Evolutionary conservation across 306 rosid genomes (phyloP).

Genomic region (Boehmeria nivea): DNA sequence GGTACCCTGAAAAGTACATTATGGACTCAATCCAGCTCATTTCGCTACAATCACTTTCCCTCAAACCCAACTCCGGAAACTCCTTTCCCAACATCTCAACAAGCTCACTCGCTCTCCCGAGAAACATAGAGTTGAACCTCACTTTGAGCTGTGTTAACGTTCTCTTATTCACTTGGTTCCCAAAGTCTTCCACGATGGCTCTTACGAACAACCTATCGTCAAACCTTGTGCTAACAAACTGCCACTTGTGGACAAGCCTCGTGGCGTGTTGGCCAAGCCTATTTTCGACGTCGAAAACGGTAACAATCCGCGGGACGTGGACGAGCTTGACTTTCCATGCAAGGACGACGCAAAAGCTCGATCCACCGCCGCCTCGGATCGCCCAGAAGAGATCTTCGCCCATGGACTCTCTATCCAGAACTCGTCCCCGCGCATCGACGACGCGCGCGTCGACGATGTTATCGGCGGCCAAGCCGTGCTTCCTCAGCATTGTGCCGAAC

Average conservation of each 20-base stretch:
- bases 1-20: conserved; percentile 30
- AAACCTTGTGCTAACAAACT: conserved; percentile 31
- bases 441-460: not conserved
- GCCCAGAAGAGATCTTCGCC: conserved; percentile 69
- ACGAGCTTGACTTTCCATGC: conserved; percentile 52
- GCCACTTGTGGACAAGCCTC: conserved; percentile 45
- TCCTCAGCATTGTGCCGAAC: not conserved
- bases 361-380: conserved; percentile 63
- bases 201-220: conserved; percentile 40
- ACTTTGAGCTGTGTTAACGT: conserved; percentile 2
- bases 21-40: conserved; percentile 59
- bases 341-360: conserved; percentile 47
- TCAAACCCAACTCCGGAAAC: conserved; percentile 52
- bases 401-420: conserved; percentile 47
- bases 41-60: conserved; percentile 31
- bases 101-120: conserved; percentile 35
- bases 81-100: conserved; percentile 25
- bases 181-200: conserved; percentile 23
- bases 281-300: conserved; percentile 31
- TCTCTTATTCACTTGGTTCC: conserved; percentile 26
- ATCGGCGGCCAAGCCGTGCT: not conserved
- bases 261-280: conserved; percentile 35
- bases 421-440: not conserved
- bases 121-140: conserved; percentile 27
- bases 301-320: conserved; percentile 44